A percentile compares a stretch with the other conserved stretches of the same genome.
Conservation (phyloP, 2,329 filamentous ascomycete species). For the Myriosclerotinia duriaeana region DNA sequence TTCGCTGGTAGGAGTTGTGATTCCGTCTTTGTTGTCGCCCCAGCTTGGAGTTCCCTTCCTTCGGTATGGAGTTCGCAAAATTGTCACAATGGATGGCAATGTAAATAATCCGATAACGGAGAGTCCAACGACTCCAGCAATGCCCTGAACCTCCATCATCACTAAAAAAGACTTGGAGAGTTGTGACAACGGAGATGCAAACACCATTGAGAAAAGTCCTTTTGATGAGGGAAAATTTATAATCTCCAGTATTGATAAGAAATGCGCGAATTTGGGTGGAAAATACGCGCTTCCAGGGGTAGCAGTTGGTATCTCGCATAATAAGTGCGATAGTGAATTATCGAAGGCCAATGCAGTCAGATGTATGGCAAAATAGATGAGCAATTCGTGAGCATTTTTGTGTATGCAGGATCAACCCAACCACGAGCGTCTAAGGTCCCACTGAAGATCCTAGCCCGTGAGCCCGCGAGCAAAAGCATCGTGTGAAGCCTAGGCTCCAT, state of each 20-base stretch:
- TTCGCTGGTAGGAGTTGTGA: slow-evolving; percentile 61
- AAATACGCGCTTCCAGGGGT: slow-evolving; percentile 16
- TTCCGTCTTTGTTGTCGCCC: slow-evolving; percentile 70
- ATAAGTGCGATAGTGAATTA: slow-evolving; percentile 18
- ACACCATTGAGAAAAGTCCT: not conserved
- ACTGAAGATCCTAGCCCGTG: not conserved
- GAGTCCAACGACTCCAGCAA: slow-evolving; percentile 21
- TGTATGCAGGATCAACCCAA: slow-evolving; percentile 9
- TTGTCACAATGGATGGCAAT: slow-evolving; percentile 17
- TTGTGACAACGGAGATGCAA: not conserved
- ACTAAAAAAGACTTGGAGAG: too few relatives aligned
- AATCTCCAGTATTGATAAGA: not conserved
- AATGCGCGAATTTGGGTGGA: slow-evolving; percentile 11
- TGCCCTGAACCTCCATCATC: slow-evolving; percentile 12
- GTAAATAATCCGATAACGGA: slow-evolving; percentile 16
- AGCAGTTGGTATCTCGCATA: slow-evolving; percentile 16
- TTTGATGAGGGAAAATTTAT: slow-evolving; percentile 11
- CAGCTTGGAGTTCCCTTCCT: slow-evolving; percentile 7
- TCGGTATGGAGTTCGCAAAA: slow-evolving; percentile 8
- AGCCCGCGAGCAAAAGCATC: not conserved
- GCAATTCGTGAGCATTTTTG: not conserved
- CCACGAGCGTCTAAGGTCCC: not conserved
- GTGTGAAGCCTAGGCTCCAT: not conserved
- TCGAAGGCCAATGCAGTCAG: slow-evolving; percentile 14
- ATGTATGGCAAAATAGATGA: slow-evolving; percentile 13